Evolutionary conservation across 2,329 filamentous ascomycete genomes (phyloP), one percentile per base, ranked within the genome.

Genomic region (Aspergillus tanneri): DNA sequence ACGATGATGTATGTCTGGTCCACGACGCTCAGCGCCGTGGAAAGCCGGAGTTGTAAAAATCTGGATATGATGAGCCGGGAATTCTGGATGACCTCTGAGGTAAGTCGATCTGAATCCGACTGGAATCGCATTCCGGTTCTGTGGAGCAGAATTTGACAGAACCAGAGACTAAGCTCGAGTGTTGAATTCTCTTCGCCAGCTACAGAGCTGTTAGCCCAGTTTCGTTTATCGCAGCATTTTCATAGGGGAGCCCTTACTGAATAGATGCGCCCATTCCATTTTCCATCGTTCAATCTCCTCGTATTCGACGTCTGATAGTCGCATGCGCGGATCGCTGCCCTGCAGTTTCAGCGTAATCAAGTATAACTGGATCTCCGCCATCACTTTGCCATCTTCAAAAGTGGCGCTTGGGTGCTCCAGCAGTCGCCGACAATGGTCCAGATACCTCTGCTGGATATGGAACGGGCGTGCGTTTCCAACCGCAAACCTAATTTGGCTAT

Each of bases 271-370:
- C 64, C 64, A 67, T 44, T 66, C 61, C 51, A 64, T 55, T 47
- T 65, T 67, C 64, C 64, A 67, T 8, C 61, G 60, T 40, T 65
- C 64, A 24, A 67, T 56, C 41, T 67, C 64, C 43, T 67, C 64
- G 22, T 64, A 67, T 21, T 66, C 62, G 10, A 49, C 21, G 22
- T 66, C 62, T 7, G 55, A 50, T 9, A 59, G 56, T 27, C 53
- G 61, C 45, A 65, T 59, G 1, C 62, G 60, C 16, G 60, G 60
- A n/a, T 53, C 49, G 27, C 35, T 57, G 21, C 52, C 54, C 46
- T 64, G 63, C 7, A 67, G 54, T 10, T 52, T 58, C 7, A 64
- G 39, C 9, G 64, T 54, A n/a, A 64, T 64, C 24, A 58, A 47
- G 40, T 67, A 66, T 18, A 67, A 40, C 49, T 66, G 62, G 34